Base-by-base conservation (phyloP, 192 early-diverging fungal genomes). In the Anaeromyces robustus region DNA sequence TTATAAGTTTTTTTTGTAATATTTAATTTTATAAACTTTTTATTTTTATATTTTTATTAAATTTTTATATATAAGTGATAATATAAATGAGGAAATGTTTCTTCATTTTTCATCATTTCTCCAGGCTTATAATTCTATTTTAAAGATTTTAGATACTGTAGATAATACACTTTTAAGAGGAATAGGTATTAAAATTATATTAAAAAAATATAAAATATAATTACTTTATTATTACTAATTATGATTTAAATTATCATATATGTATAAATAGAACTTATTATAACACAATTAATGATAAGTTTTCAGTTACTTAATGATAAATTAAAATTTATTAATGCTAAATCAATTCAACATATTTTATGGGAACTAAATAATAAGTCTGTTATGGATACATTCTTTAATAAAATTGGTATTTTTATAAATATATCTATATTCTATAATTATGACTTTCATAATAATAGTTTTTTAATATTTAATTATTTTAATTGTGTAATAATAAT, bases 41-140 rank as follows among this genome's bases (percentile, higher is more conserved):
- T 52, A 29, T 77, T 81, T 39, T 11, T 14, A 30, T 79, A 32
- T 52, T 29, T 68, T 41, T 79, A 29, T 14, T 14, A n/a, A 29
- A 19, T 77, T 86, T 37, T 31, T 80, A 34, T 90, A 88, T 28
- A 83, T 82, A n/a, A 86, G 87, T 43, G 87, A 88, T 31, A 85
- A 87, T 0, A 80, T 81, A n/a, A 84, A 84, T 17, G 68, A 84
- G 1, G 80, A 83, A n/a, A 77, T 85, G 1, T 79, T 68, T n/a
- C 26, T 80, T 26, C 88, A 89, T 77, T 78, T 90, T 12, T 87
- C 92, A 12, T 86, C 90, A 0, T 92, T 92, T 68, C 85, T 94
- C 14, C 84, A 92, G 81, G 88, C 93, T 0, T 94, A 89, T 77
- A 85, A 86, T 22, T 86, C 83, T 37, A 89, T 94, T 28, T 86